Evolutionary conservation across 1,284 basidiomycete species (phyloP), one percentile per base, ranked within the genome.

Genomic region (Boletus albobrunnescens): DNA sequence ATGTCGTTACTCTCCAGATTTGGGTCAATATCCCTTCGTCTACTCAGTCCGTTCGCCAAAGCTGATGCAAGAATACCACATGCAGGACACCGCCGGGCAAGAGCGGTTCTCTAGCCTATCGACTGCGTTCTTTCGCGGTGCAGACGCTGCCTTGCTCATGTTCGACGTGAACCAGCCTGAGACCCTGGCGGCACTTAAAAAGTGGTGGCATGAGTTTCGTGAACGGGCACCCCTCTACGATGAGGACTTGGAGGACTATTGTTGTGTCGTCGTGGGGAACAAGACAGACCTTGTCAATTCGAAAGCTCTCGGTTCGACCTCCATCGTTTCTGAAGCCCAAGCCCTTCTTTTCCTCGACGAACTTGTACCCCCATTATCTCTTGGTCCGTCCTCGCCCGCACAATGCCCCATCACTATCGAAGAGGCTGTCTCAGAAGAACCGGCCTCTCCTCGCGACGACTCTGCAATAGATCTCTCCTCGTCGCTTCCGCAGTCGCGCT

Each of bases 61-160:
- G 48, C 46, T 56, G 55, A 47, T 44, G 42, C 41, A 24, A 44
- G 24, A 22, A 41, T 35, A 32, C 46, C 45, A 46, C 31, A 51
- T 36, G 40, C 53, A 85, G 82, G 84, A 87, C 55, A 87, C 83
- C 0, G 85, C 87, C 5, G 87, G 89, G 1, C 88, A 92, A 62
- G 89, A 92, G 60, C 78, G 89, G 9, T 91, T 91, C 68, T 87
- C 87, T 1, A 81, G 77, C 36, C 74, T 92, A 17, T 87, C 87
- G 0, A 74, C 78, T 1, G 87, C 89, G 0, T 91, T 91, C 69
- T 91, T 89, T 57, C 77, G 89, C 8, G 86, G 87, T 2, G 85
- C 88, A 5, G 87, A 91, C 59, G 89, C 88, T 0, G 86, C 76
- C 3, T 55, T 92, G n/a, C 73, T 92, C 49, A 79, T 90, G 71